phyloP scores from a whole-genome alignment of 1,284 basidiomycete species.

The Xerocomus amazonicus region DNA sequence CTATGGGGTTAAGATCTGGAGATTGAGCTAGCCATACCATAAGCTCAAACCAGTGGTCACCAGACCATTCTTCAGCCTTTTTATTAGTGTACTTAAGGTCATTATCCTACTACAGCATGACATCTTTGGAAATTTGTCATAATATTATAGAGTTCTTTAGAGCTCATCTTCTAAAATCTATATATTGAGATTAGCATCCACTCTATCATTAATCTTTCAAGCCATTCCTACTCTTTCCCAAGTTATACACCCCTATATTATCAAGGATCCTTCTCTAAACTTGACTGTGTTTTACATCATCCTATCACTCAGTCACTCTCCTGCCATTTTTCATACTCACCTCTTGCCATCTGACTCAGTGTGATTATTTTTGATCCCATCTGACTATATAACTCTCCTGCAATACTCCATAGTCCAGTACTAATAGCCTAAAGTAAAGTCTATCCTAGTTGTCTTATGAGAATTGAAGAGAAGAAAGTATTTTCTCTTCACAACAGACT shows the following conservation, averaged over 20 bases:
- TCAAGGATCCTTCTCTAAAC: background rate
- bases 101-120: background rate
- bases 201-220: background rate
- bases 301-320: background rate
- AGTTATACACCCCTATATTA: background rate
- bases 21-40: background rate
- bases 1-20: background rate
- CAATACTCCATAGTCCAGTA: too few relatives aligned
- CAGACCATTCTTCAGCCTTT: background rate
- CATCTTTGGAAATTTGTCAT: background rate
- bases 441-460: too few relatives aligned
- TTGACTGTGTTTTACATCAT: background rate
- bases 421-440: too few relatives aligned
- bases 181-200: background rate
- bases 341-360: too few relatives aligned
- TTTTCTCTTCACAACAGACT: too few relatives aligned
- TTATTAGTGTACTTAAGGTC: background rate
- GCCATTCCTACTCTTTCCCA: background rate
- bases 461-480: too few relatives aligned
- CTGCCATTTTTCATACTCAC: background rate
- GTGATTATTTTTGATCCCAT: too few relatives aligned
- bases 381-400: too few relatives aligned
- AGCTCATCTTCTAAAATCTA: background rate
- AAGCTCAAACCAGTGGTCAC: background rate
- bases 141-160: background rate